Evolutionary conservation across 2,329 filamentous ascomycete species (phyloP), one percentile per base, ranked within the genome.

Genomic region (Aureobasidium pullulans): DNA sequence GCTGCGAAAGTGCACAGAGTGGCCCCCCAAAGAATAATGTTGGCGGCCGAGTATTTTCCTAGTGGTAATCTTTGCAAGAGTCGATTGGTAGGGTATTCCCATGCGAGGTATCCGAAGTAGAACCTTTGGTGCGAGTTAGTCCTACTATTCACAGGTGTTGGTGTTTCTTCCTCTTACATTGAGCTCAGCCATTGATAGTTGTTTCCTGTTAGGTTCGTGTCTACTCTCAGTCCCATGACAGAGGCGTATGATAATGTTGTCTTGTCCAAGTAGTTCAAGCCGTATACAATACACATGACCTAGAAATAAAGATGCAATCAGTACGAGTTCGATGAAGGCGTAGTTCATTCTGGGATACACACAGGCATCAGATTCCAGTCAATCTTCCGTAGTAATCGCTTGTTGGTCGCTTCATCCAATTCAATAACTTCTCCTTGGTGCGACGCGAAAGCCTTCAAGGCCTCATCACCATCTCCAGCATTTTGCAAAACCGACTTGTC

Each of bases 71-170:
- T 75, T 69, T 88, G 85, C 11, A 88, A 75, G 31, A 88, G 76
- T 11, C 82, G 79, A 66, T 80, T 85, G 1, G 84, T 87, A 0
- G 85, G 85, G 69, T 84, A 87, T 68, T 88, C 85, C 79, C 79
- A 86, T 2, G 78, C 81, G 15, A 82, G 67, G 57, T 81, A 81
- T 0, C 78, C 79, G 64, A 81, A 77, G 66, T 81, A 81, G 62
- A 80, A 81, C 67, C 81, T 56, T 16, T 36, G 19, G 19, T 28
- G 15, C 8, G 2, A 34, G 3, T 54, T 34, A 54, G 37, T 15
- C 1, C 34, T 7, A 9, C 5, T 15, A 15, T 23, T 6, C 4
- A 5, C 10, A 43, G 9, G 13, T 10, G 2, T 9, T 2, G 6
- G n/a, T 34, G 23, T 34, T 19, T 11, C 7, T 49, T 6, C 15